phyloP scores from a whole-genome alignment of 345 rosid genomes.

The Punica granatum region DNA sequence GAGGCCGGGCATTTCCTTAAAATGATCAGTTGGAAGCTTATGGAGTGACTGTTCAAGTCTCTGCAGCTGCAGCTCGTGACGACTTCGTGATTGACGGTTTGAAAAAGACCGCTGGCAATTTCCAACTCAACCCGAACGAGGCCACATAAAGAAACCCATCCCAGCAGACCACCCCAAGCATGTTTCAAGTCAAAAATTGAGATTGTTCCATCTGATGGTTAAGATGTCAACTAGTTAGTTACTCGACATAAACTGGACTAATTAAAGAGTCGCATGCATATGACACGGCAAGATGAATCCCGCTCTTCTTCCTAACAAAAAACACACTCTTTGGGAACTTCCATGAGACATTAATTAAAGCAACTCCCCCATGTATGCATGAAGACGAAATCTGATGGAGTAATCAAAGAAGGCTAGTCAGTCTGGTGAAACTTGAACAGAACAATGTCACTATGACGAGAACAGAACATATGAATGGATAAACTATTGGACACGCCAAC shows the following conservation, averaged over 20 bases:
- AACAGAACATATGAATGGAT: not conserved
- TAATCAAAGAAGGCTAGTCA: not conserved
- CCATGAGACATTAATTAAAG: no score
- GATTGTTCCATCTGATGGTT: no score
- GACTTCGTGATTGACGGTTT: not conserved
- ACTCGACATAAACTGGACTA: no score
- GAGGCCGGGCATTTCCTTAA: not conserved
- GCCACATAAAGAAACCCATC: no score
- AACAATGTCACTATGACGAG: not conserved
- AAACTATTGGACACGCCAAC: not conserved
- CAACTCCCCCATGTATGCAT: not conserved
- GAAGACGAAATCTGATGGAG: not conserved
- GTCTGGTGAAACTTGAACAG: not conserved
- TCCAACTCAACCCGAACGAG: not conserved
- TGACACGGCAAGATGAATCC: not conserved
- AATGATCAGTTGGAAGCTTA: slow-evolving; percentile 3
- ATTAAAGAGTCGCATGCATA: no score
- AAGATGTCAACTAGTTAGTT: no score
- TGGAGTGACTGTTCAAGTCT: not conserved
- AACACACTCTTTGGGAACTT: not conserved
- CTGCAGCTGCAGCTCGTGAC: not conserved
- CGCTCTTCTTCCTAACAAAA: not conserved
- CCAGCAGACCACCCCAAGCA: no score
- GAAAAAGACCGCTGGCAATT: not conserved
- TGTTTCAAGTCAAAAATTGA: no score